phyloP scores from a whole-genome alignment of 495 filamentous ascomycete genomes.

The Sporormia fimetaria region DNA sequence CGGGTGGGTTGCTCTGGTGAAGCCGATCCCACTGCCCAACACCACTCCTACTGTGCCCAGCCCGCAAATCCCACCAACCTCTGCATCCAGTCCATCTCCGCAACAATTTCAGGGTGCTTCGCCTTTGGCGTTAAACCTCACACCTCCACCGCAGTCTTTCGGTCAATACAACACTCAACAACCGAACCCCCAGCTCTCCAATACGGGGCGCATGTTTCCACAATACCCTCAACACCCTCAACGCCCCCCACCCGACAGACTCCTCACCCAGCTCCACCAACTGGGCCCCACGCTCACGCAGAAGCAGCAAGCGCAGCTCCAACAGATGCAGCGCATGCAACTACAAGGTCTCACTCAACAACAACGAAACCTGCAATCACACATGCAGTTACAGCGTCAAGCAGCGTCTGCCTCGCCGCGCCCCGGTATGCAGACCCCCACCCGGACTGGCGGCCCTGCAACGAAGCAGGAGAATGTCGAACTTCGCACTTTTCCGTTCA shows the following conservation, averaged over 20 bases:
- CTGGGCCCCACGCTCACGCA: neutral
- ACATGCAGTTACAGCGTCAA: constrained; percentile 4
- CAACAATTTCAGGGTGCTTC: constrained; percentile 6
- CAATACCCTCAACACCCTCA: constrained; percentile 16
- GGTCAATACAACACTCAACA: constrained; percentile 16
- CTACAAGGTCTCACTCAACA: constrained; percentile 15
- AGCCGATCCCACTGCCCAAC: neutral
- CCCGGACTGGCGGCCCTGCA: neutral
- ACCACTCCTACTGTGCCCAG: constrained; percentile 1
- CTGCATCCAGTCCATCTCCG: neutral
- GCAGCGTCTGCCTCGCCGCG: neutral
- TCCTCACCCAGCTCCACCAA: constrained; percentile 8
- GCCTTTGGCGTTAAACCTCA: too few species aligned
- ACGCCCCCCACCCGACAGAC: constrained; percentile 11
- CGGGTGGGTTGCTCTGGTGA: constrained; percentile 27
- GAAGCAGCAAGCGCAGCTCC: constrained; percentile 4
- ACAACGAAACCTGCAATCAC: constrained; percentile 3
- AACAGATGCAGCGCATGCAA: constrained; percentile 21
- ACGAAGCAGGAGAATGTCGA: constrained; percentile 9
- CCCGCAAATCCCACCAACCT: constrained; percentile 1
- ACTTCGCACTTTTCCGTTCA: constrained; percentile 15
- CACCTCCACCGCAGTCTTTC: constrained; percentile 7
- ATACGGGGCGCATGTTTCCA: constrained; percentile 4
- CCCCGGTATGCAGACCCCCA: neutral
- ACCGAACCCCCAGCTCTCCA: neutral